Conservation (phyloP, 768 basidiomycete species). For the Leccinum olivaceopallidum region DNA sequence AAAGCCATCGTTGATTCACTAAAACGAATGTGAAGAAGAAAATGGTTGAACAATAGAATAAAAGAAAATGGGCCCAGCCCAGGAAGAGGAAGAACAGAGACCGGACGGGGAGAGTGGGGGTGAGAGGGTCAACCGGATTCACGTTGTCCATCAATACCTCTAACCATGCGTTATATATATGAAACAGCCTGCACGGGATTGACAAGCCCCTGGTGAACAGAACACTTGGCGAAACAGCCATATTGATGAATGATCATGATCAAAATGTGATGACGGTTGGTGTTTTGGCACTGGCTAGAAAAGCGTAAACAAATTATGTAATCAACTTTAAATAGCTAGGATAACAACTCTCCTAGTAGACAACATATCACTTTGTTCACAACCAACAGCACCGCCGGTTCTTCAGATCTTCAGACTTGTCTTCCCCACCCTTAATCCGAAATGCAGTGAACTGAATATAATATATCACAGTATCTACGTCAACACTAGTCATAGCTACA, state of each 20-base stretch:
- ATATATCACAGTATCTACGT: slow-evolving; percentile 1
- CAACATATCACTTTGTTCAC: too few species aligned
- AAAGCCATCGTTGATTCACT: slow-evolving; percentile 15
- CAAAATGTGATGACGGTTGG: background rate
- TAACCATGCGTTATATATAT: slow-evolving; percentile 16
- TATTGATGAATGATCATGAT: background rate
- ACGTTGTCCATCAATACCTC: background rate
- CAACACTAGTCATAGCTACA: background rate
- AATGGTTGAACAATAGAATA: background rate
- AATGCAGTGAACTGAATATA: background rate
- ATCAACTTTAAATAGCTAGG: too few species aligned
- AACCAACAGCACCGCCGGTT: too few species aligned
- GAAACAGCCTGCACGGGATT: slow-evolving; percentile 1
- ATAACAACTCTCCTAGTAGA: too few species aligned
- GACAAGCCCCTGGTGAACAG: background rate
- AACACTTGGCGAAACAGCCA: slow-evolving; percentile 6
- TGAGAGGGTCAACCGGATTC: slow-evolving; percentile 14
- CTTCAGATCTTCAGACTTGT: too few species aligned
- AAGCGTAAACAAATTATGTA: too few species aligned
- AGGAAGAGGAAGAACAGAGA: slow-evolving; percentile 9
- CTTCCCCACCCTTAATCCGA: background rate
- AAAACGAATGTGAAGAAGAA: slow-evolving; percentile 1
- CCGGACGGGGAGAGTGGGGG: background rate
- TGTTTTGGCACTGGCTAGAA: background rate
- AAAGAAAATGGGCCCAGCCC: slow-evolving; percentile 20